Evolutionary conservation across 2,329 filamentous ascomycete genomes (phyloP), one percentile per base, ranked within the genome.

Genomic region (Coniochaeta sp.): DNA sequence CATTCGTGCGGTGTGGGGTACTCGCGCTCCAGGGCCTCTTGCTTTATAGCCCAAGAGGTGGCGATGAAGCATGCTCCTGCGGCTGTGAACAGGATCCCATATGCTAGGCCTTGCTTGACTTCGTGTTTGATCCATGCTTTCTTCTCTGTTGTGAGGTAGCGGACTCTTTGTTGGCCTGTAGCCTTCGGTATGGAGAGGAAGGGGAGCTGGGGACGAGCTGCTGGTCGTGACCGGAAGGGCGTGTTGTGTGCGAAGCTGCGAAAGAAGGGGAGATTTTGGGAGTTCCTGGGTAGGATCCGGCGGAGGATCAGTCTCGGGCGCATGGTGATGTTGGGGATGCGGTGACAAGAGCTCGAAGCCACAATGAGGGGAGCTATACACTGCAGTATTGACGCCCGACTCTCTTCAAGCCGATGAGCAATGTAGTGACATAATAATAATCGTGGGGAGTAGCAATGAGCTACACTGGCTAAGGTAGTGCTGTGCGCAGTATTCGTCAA

Each of bases 1-100:
- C 93, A 97, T 71, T 96, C 93, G 28, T 84, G 82, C 1, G 93
- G 93, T 1, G 91, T 93, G 0, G 92, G 92, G 70, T 88, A 90
- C 58, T 83, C 79, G 56, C 88, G 82, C 75, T 97, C 92, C 52
- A 90, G 78, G 62, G 81, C 77, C 73, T 96, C 91, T 68, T 93
- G 88, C 69, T 89, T 81, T 38, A 91, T 70, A 17, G 87, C 87
- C 64, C 86, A 84, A 64, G 82, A 81, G 43, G 87, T 83, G 11
- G 89, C 76, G 43, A 84, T 76, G 47, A 86, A 73, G 62, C 88
- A 81, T 52, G 81, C 76, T 8, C 86, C 72, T 44, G 87, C 81
- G 16, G 85, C 81, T 80, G 87, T 93, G 44, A 90, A 73, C 31
- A 84, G 80, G n/a, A 81, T 67, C 0, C 82, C 87, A 71, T 85